Evolutionary conservation across 768 basidiomycete species (phyloP).

Genomic region (Psilocybe cubensis): DNA sequence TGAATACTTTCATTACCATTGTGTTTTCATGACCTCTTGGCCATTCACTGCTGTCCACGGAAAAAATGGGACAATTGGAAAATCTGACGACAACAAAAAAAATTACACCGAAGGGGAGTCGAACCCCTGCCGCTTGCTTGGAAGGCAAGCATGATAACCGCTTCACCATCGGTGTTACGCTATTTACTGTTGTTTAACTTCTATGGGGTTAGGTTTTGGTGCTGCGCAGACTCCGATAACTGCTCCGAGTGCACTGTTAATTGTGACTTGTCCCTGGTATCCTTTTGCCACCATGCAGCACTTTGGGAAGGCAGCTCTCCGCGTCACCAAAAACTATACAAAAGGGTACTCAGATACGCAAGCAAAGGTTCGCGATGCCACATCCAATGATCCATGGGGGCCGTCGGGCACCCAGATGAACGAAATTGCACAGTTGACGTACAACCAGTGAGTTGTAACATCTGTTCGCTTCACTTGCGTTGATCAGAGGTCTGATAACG

Average conservation of each 20-base stretch:
- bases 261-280: background rate
- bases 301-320: slow-evolving; percentile 82
- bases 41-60: too few species aligned
- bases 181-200: background rate
- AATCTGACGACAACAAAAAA: too few species aligned
- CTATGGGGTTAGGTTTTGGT: background rate
- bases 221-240: background rate
- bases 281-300: slow-evolving; percentile 57
- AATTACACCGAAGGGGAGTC: slow-evolving; percentile 67
- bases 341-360: slow-evolving; percentile 96
- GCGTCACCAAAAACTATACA: slow-evolving; percentile 94
- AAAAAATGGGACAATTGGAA: too few species aligned
- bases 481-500: background rate
- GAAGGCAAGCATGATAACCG: slow-evolving; percentile 94
- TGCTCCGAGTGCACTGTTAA: background rate
- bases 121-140: slow-evolving; percentile 78
- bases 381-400: slow-evolving; percentile 98
- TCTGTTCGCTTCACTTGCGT: slow-evolving; percentile 1
- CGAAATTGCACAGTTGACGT: slow-evolving; percentile 95
- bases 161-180: slow-evolving; percentile 75
- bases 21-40: too few species aligned
- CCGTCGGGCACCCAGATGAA: slow-evolving; percentile 99
- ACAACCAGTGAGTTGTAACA: slow-evolving; percentile 96
- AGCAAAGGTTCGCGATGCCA: slow-evolving; percentile 94
- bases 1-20: too few species aligned